These are phyloP conservation scores for Parachlorella kessleri DNA, from an alignment of 139 green algal genomes.

Conservation along the genomic window DNA sequence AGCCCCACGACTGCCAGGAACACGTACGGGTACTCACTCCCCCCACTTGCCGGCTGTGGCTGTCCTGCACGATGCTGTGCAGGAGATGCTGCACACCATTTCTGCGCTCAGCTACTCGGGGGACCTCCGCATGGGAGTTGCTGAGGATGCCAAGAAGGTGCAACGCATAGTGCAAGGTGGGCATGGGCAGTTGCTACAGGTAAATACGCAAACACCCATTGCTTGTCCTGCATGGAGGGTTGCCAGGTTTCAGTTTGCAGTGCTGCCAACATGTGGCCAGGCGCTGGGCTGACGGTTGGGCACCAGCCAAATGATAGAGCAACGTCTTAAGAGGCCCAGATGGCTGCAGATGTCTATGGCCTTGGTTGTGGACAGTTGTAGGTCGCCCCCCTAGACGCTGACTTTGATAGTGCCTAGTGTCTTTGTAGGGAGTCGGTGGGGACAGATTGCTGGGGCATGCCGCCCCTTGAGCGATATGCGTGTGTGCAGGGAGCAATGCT, in stretches of 20 bases:
- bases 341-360: too few species aligned
- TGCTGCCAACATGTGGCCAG: too few species aligned
- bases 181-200: not conserved
- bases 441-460: not conserved
- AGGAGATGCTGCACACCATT: constrained; percentile 72
- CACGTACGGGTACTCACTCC: too few species aligned
- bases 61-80: too few species aligned
- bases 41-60: too few species aligned
- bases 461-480: not conserved
- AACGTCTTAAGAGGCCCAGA: too few species aligned
- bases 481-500: constrained; percentile 19
- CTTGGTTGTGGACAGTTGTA: not conserved
- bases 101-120: constrained; percentile 83
- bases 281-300: too few species aligned
- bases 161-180: constrained; percentile 65
- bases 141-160: constrained; percentile 87
- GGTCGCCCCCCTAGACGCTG: not conserved
- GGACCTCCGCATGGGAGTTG: constrained; percentile 80
- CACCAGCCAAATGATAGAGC: too few species aligned
- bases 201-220: not conserved
- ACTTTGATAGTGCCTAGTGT: too few species aligned
- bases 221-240: not conserved
- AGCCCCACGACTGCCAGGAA: too few species aligned
- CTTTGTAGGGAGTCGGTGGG: too few species aligned
- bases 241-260: not conserved